Evolutionary conservation across 345 rosid genomes (phyloP), one percentile per base, ranked within the genome.

Genomic region (Bruguiera parviflora): DNA sequence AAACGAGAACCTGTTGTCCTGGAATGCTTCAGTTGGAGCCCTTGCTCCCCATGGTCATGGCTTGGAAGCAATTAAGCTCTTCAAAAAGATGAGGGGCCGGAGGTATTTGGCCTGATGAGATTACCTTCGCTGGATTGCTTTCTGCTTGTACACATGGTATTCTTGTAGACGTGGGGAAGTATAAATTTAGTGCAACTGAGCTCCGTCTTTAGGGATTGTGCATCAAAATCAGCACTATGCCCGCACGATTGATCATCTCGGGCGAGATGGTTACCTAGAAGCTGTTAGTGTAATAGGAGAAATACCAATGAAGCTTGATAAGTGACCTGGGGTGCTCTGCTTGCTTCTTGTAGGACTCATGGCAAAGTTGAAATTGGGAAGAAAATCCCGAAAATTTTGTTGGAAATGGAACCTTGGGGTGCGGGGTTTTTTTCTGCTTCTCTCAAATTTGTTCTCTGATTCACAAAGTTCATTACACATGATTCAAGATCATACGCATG

Each of bases 11-110:
- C 78, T 78, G 58, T 78, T 84, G 61, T 83, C 90, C 8, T 86
- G 89, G 90, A 86, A 85, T 61, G 78, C 80, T 0, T 66, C 86
- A 76, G 83, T 84, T 63, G 83, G 88, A 69, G 88, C 89, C 24
- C 79, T 73, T 43, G 88, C 89, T 46, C 80, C 77, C n/a, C 81
- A 84, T 70, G 85, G 85, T 66, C 69, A 75, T 53, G 47, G 79
- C 8, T 64, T 73, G 46, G 86, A 86, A 82, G 88, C 88, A 22
- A 21, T 85, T 27, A 63, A 71, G 32, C 79, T 80, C 64, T 86
- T 83, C 22, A 67, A 74, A 61, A 56, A 64, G 59, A 83, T 88
- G 91, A n/a, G 81, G 71, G 70, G 73, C 71, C 22, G 75, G 63
- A 49, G 78, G 82, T 20, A 2, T 71, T 60, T 61, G 52, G 60